Conservation (phyloP, 2,329 filamentous ascomycete species). For the Paecilomyces variotii region DNA sequence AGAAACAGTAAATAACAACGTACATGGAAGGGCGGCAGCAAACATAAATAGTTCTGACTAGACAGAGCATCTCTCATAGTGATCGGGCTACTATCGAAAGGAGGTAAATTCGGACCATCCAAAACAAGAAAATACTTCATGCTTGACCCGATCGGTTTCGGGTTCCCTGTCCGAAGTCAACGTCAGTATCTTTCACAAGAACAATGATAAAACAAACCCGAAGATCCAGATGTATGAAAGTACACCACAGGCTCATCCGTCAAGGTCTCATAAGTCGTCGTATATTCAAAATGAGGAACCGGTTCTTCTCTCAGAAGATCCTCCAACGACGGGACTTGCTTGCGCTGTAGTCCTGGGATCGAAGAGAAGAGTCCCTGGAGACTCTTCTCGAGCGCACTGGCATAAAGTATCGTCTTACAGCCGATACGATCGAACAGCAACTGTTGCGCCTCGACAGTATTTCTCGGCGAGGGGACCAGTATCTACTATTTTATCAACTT, state of each 20-base stretch:
- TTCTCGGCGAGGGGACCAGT: conserved; percentile 6
- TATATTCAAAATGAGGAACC: conserved; percentile 2
- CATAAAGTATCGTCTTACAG: conserved; percentile 3
- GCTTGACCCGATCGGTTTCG: conserved; percentile 5
- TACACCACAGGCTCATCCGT: conserved; percentile 4
- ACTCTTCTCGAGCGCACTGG: conserved; percentile 5
- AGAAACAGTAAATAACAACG: background rate
- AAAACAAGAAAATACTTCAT: conserved; percentile 1
- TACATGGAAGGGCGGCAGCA: background rate
- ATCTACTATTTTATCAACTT: background rate
- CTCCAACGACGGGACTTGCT: background rate
- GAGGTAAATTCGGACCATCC: background rate
- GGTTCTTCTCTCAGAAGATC: background rate
- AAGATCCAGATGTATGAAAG: conserved; percentile 7
- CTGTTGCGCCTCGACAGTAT: conserved; percentile 6
- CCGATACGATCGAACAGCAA: conserved; percentile 5
- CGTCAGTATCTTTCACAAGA: background rate
- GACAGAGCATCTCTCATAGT: background rate
- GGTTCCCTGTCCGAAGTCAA: conserved; percentile 3
- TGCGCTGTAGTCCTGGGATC: conserved; percentile 1
- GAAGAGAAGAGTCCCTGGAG: conserved; percentile 3
- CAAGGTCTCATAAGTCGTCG: conserved; percentile 4
- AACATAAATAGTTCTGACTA: background rate
- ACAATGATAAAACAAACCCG: conserved; percentile 1
- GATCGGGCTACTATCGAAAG: conserved; percentile 1